Conservation (phyloP, 169 alveolate species). For the Cyclospora cayetanensis region DNA sequence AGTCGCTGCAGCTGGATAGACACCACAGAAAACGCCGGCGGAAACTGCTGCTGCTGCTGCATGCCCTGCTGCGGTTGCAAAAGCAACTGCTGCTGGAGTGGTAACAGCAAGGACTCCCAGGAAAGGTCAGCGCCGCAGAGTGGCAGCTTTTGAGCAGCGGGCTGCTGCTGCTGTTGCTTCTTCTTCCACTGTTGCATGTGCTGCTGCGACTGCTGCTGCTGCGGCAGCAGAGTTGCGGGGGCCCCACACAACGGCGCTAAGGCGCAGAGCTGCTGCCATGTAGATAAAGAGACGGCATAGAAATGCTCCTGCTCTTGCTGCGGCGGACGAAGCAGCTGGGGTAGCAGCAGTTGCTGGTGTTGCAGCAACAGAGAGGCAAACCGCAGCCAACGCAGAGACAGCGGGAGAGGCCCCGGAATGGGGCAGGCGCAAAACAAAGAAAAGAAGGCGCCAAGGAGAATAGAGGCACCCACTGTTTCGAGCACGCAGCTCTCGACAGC, state of each 20-base stretch:
- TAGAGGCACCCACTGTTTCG: not conserved
- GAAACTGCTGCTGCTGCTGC: not conserved
- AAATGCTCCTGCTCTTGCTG: not conserved
- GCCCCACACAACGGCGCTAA: not conserved
- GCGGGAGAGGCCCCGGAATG: not conserved
- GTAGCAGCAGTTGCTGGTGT: not conserved
- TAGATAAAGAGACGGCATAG: not conserved
- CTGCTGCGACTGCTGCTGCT: not conserved
- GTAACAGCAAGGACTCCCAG: not conserved
- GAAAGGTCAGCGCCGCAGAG: not conserved
- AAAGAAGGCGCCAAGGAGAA: not conserved
- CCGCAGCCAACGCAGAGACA: not conserved
- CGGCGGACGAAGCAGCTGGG: not conserved
- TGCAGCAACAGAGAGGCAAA: not conserved
- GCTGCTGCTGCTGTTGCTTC: not conserved
- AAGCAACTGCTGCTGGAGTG: conserved; percentile 2
- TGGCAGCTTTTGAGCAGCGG: not conserved
- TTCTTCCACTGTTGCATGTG: not conserved
- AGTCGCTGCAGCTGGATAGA: not conserved
- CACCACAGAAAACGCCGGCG: not conserved
- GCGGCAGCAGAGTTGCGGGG: not conserved
- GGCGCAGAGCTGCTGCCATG: conserved; percentile 7
- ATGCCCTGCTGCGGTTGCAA: not conserved
- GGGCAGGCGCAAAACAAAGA: not conserved
- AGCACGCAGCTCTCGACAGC: not conserved